Evolutionary conservation across 805 yeast genomes (phyloP).

Genomic region (Barnettozyma sucrosica): DNA sequence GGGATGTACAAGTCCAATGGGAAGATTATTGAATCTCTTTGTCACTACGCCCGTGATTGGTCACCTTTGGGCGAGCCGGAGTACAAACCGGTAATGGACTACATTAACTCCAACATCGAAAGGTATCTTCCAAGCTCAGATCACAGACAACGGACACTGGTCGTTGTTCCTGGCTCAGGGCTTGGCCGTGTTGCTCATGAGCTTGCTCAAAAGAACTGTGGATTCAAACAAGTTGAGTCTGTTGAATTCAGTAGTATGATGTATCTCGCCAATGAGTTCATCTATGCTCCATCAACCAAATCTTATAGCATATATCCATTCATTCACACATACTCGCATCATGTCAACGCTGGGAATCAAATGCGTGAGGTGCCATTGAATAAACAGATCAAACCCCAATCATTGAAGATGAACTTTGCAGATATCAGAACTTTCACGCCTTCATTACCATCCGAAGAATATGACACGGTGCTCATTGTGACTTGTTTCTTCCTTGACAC

Average conservation of each 20-base stretch:
- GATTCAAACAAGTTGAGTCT: constrained; percentile 52
- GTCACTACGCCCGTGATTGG: constrained; percentile 84
- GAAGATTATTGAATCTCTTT: constrained; percentile 60
- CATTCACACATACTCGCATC: constrained; percentile 67
- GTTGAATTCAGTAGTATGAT: constrained; percentile 73
- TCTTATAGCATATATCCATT: constrained; percentile 38
- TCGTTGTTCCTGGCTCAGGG: constrained; percentile 86
- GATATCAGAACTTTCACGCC: constrained; percentile 57
- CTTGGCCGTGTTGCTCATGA: constrained; percentile 73
- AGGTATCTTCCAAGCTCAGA: constrained; percentile 21
- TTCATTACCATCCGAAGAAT: constrained; percentile 21
- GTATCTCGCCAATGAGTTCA: constrained; percentile 62
- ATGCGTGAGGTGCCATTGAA: constrained; percentile 34
- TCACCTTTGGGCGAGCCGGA: constrained; percentile 42
- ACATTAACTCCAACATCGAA: constrained; percentile 40
- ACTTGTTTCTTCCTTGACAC: constrained; percentile 85
- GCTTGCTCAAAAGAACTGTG: constrained; percentile 34
- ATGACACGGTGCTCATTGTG: constrained; percentile 49
- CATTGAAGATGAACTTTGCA: constrained; percentile 44
- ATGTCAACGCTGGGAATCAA: constrained; percentile 43
- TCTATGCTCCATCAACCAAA: constrained; percentile 31
- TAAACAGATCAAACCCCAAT: constrained; percentile 37
- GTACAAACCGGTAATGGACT: constrained; percentile 47
- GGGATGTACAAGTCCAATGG: constrained; percentile 26
- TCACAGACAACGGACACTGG: constrained; percentile 36